Evolutionary conservation across 1,284 basidiomycete species (phyloP).

Genomic region (Irpex sp.): DNA sequence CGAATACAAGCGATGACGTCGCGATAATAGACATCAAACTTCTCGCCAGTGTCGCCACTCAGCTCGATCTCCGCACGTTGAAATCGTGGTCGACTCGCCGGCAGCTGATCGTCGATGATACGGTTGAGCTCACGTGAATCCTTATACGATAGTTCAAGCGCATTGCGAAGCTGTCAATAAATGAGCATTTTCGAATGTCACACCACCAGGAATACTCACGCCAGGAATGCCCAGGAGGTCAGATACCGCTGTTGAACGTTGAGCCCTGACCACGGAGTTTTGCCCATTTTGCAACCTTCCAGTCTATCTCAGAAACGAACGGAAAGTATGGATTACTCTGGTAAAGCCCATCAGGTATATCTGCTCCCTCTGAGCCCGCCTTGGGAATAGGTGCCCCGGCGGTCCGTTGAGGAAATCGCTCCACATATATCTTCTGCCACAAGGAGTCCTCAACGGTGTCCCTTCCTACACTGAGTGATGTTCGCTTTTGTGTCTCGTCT

Average conservation of each 20-base stretch:
- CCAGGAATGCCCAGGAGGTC: slow-evolving; percentile 17
- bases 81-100: too few relatives aligned
- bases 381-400: neutral
- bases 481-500: neutral
- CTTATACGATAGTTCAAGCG: slow-evolving; percentile 22
- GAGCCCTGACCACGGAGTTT: slow-evolving; percentile 17
- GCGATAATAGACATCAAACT: slow-evolving; percentile 3
- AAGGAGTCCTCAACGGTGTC: neutral
- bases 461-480: neutral
- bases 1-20: slow-evolving; percentile 7
- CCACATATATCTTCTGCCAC: neutral
- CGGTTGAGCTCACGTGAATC: too few relatives aligned
- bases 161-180: slow-evolving; percentile 6
- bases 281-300: slow-evolving; percentile 17
- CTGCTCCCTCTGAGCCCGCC: neutral
- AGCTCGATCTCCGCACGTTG: slow-evolving; percentile 6
- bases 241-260: slow-evolving; percentile 16
- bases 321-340: slow-evolving; percentile 13
- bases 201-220: slow-evolving; percentile 4
- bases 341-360: neutral
- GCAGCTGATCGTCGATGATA: too few relatives aligned
- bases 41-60: slow-evolving; percentile 15
- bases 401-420: neutral
- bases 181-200: neutral
- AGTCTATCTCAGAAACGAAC: slow-evolving; percentile 16